A percentile compares a stretch with the other conserved stretches of the same genome.
phyloP scores from a whole-genome alignment of 148 eudicot species.

The Dianthus caryophyllus region DNA sequence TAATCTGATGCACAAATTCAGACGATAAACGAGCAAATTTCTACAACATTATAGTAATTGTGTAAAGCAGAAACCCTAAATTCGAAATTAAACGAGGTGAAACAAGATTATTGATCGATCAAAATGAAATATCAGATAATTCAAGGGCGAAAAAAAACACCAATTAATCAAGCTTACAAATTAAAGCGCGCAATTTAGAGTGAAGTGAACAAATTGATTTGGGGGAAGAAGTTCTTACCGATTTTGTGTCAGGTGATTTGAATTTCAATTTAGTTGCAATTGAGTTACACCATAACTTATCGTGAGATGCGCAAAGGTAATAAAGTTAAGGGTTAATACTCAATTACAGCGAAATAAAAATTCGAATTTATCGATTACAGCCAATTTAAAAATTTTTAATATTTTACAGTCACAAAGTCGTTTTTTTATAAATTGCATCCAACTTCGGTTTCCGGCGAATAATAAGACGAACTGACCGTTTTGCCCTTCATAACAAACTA shows the following conservation, averaged over 20 bases:
- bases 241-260: neutral
- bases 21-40: neutral
- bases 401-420: too few relatives aligned
- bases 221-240: neutral
- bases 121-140: neutral
- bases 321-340: too few relatives aligned
- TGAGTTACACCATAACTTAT: too few relatives aligned
- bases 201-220: neutral
- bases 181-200: neutral
- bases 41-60: neutral
- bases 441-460: too few relatives aligned
- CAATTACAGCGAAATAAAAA: too few relatives aligned
- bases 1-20: neutral
- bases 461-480: too few relatives aligned
- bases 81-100: neutral
- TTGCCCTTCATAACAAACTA: too few relatives aligned
- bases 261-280: neutral
- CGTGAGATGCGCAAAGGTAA: too few relatives aligned
- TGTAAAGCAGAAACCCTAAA: conserved; percentile 3
- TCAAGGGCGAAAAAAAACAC: neutral
- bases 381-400: too few relatives aligned
- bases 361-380: too few relatives aligned
- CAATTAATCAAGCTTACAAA: neutral
- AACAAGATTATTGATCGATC: neutral
- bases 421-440: too few relatives aligned